Percentiles rank a stretch among this genome's conserved stretches.
phyloP scores from a whole-genome alignment of 768 basidiomycete genomes.

The Pleurotus ostreatus region DNA sequence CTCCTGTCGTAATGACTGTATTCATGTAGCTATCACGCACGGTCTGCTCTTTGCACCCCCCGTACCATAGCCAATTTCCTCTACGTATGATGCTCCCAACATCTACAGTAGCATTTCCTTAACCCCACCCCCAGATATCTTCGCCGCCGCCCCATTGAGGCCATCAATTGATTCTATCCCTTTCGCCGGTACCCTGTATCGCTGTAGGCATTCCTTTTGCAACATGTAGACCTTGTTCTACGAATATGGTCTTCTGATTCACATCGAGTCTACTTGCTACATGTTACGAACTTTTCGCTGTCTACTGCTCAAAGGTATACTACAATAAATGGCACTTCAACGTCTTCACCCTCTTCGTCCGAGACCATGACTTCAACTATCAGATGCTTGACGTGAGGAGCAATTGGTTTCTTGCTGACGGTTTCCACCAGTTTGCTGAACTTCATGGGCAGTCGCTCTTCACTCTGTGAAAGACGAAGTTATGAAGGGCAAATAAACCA shows the following conservation, averaged over 20 bases:
- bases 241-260: too few species aligned
- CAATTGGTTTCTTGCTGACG: conserved; percentile 93
- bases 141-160: conserved; percentile 13
- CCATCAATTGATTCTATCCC: conserved; percentile 8
- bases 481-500: background rate
- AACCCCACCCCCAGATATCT: conserved; percentile 10
- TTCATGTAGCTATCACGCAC: background rate
- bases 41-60: conserved; percentile 6
- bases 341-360: conserved; percentile 91
- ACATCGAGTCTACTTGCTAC: conserved; percentile 8
- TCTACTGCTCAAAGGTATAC: conserved; percentile 4
- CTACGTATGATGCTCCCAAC: too few species aligned
- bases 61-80: conserved; percentile 16
- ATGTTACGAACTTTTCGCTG: conserved; percentile 15
- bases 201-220: too few species aligned
- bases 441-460: conserved; percentile 84
- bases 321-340: conserved; percentile 57
- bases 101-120: background rate
- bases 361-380: conserved; percentile 93
- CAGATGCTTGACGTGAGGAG: conserved; percentile 77
- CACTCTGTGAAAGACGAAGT: conserved; percentile 53
- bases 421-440: conserved; percentile 89
- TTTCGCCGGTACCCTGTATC: too few species aligned
- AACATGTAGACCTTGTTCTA: too few species aligned
- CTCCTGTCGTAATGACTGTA: conserved; percentile 7